Percentiles rank a stretch among this genome's conserved stretches.
Conservation (phyloP, 148 eudicot genomes). For the Spergularia marina region DNA sequence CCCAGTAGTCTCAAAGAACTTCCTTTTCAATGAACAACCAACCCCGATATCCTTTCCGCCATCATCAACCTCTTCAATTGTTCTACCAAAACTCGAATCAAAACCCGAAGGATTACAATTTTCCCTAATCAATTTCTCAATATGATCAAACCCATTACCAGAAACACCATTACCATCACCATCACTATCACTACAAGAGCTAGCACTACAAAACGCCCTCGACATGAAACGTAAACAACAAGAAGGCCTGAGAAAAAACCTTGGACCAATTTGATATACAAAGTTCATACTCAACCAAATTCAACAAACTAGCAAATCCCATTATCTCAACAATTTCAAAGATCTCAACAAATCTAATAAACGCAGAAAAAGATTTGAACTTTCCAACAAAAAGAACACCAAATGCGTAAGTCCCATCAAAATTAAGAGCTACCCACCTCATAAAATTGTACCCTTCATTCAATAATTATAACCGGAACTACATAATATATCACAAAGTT, state of each 20-base stretch:
- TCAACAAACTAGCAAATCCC: conserved; percentile 29
- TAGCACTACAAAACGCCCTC: conserved; percentile 38
- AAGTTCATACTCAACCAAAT: conserved; percentile 43
- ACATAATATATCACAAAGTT: neutral
- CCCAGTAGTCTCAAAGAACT: conserved; percentile 36
- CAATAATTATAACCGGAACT: neutral
- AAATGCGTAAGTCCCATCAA: conserved; percentile 29
- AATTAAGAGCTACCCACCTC: conserved; percentile 3
- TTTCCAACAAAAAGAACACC: conserved; percentile 16
- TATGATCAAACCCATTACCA: conserved; percentile 35
- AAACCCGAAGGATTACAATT: conserved; percentile 34
- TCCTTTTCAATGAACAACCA: conserved; percentile 29
- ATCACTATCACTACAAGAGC: conserved; percentile 29
- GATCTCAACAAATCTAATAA: conserved; percentile 9
- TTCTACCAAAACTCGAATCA: conserved; percentile 25
- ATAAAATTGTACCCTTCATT: conserved; percentile 13
- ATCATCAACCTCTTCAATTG: conserved; percentile 14
- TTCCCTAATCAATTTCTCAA: conserved; percentile 53
- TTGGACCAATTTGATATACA: conserved; percentile 41
- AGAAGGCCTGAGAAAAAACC: conserved; percentile 33
- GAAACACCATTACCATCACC: conserved; percentile 29
- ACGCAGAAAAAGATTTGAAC: conserved; percentile 26
- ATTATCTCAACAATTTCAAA: conserved; percentile 25
- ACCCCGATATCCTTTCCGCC: conserved; percentile 20
- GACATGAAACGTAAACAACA: conserved; percentile 30